phyloP scores from a whole-genome alignment of 345 rosid species.

The Eucalyptus curtisii region DNA sequence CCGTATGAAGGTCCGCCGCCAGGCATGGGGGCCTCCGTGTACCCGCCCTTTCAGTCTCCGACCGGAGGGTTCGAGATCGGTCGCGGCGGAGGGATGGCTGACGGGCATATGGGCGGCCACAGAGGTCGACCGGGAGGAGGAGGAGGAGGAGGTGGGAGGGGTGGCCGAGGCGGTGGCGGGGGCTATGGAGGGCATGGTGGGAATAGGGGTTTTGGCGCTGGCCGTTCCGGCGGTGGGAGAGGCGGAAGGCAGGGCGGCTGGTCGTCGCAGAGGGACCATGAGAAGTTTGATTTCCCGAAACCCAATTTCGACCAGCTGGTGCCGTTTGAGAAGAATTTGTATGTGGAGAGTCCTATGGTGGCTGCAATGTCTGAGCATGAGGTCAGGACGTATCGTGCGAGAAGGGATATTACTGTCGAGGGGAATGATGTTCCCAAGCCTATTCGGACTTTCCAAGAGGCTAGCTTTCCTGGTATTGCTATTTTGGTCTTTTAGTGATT shows the following conservation, averaged over 20 bases:
- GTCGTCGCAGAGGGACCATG: conserved; percentile 41
- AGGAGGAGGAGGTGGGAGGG: neutral
- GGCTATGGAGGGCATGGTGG: conserved; percentile 5
- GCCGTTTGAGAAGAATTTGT: conserved; percentile 85
- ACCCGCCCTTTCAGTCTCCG: conserved; percentile 52
- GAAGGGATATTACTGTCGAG: conserved; percentile 64
- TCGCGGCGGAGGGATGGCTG: conserved; percentile 10
- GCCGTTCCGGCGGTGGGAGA: conserved; percentile 10
- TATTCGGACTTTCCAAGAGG: conserved; percentile 59
- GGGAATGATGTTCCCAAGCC: conserved; percentile 87
- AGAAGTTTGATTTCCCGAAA: conserved; percentile 49
- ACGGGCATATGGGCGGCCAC: conserved; percentile 7
- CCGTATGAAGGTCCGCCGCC: neutral
- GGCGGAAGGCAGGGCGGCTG: conserved; percentile 51
- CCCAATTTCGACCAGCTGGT: conserved; percentile 69
- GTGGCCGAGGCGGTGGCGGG: neutral
- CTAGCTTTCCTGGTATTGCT: conserved; percentile 70
- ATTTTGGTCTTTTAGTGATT: neutral
- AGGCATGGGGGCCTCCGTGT: neutral
- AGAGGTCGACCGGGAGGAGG: conserved; percentile 1
- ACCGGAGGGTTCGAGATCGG: conserved; percentile 36
- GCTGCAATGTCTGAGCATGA: conserved; percentile 67
- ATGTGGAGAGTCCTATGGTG: conserved; percentile 52
- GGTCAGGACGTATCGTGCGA: conserved; percentile 38
- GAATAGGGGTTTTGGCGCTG: conserved; percentile 9